Percentiles rank a stretch among this genome's conserved stretches.
phyloP scores from a whole-genome alignment of 192 early-diverging fungal species.

The Coemansia sp. region DNA sequence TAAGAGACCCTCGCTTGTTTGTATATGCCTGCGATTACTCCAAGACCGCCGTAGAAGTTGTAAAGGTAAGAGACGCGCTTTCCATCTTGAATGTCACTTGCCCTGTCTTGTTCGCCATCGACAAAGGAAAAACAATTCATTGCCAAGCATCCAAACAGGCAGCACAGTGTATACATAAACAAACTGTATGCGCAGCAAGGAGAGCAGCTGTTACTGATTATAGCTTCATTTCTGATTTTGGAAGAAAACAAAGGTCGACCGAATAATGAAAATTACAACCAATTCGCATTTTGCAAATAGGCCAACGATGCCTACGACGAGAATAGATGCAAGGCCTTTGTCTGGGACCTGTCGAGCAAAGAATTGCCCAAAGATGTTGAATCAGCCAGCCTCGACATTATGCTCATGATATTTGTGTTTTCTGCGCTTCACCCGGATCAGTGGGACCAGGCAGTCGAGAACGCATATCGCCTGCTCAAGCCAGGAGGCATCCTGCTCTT shows the following conservation, averaged over 20 bases:
- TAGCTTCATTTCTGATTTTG: too few relatives aligned
- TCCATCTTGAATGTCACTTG: too few relatives aligned
- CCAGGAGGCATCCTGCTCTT: conserved; percentile 76
- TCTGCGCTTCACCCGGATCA: conserved; percentile 70
- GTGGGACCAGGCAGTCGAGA: conserved; percentile 64
- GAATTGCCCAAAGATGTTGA: conserved; percentile 59
- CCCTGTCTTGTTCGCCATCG: too few relatives aligned
- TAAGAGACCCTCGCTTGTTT: conserved; percentile 58
- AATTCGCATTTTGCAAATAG: conserved; percentile 16
- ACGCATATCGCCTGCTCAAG: conserved; percentile 64
- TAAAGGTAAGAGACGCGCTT: conserved; percentile 59
- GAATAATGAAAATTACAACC: background rate
- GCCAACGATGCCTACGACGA: conserved; percentile 60
- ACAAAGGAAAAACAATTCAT: too few relatives aligned
- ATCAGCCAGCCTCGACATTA: conserved; percentile 65
- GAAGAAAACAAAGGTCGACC: too few relatives aligned
- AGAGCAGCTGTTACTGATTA: background rate
- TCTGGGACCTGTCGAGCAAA: conserved; percentile 68
- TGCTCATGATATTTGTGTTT: conserved; percentile 78
- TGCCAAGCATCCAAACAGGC: too few relatives aligned
- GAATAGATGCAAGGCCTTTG: conserved; percentile 63
- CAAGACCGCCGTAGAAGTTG: conserved; percentile 65
- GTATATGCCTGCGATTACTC: conserved; percentile 78
- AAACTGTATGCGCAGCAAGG: too few relatives aligned
- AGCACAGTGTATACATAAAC: too few relatives aligned